These are phyloP conservation scores for Zygotorulaspora danielsina DNA, from an alignment of 805 yeast species.

Conservation along the genomic window DNA sequence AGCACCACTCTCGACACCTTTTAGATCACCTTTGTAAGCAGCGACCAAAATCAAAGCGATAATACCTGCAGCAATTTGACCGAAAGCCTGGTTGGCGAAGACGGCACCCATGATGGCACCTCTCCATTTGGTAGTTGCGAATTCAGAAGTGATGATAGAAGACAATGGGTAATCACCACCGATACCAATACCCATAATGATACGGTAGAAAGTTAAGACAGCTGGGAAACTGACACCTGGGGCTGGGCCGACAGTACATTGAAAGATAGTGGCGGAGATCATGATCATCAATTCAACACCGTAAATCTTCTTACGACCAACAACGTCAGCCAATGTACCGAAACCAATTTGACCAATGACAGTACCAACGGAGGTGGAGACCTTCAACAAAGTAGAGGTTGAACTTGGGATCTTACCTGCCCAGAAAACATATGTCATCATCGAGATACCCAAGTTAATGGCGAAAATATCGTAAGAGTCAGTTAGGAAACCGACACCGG, in stretches of 20 bases:
- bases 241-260: constrained; percentile 68
- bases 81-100: constrained; percentile 96
- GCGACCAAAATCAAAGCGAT: constrained; percentile 73
- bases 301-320: constrained; percentile 84
- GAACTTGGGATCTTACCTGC: constrained; percentile 58
- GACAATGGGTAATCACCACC: constrained; percentile 97
- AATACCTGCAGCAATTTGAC: constrained; percentile 84
- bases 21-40: constrained; percentile 64
- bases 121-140: constrained; percentile 93
- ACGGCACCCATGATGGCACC: constrained; percentile 97
- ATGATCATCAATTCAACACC: constrained; percentile 83
- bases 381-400: constrained; percentile 72
- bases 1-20: constrained; percentile 48
- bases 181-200: constrained; percentile 90
- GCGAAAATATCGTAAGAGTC: constrained; percentile 93
- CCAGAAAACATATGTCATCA: constrained; percentile 79
- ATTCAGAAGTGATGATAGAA: constrained; percentile 89
- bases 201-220: constrained; percentile 70
- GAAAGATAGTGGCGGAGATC: constrained; percentile 74
- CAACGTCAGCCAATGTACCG: constrained; percentile 73
- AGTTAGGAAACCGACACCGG: constrained; percentile 91
- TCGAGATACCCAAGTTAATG: constrained; percentile 73
- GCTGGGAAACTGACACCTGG: constrained; percentile 72
- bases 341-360: constrained; percentile 86
- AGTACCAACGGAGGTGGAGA: constrained; percentile 90